Percentiles rank a stretch among this genome's conserved stretches.
phyloP scores from a whole-genome alignment of 139 green algal genomes.

The Nannochloris sp. region DNA sequence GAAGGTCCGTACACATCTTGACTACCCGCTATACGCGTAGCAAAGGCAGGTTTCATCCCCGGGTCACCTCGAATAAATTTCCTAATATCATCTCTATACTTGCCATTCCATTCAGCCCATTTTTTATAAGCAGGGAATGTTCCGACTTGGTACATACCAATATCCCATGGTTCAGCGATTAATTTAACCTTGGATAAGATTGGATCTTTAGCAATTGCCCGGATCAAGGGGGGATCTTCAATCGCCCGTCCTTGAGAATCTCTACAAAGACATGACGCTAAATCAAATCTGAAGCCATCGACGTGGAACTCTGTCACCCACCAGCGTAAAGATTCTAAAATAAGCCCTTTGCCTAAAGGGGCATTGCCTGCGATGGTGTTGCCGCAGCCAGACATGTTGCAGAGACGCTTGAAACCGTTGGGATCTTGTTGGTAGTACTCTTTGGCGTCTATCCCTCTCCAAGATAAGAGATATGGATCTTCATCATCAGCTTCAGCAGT shows the following conservation, averaged over 20 bases:
- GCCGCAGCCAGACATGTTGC: conserved; percentile 86
- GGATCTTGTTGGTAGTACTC: conserved; percentile 80
- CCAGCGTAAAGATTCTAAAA: conserved; percentile 69
- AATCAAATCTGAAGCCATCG: conserved; percentile 94
- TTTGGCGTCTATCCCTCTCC: conserved; percentile 70
- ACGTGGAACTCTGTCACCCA: conserved; percentile 88
- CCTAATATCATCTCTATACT: conserved; percentile 79
- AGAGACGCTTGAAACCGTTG: conserved; percentile 39
- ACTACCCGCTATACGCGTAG: conserved; percentile 77
- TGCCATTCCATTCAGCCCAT: conserved; percentile 93
- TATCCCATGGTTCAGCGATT: conserved; percentile 89
- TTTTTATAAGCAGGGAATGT: conserved; percentile 87
- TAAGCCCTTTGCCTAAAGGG: conserved; percentile 59
- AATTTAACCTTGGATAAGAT: conserved; percentile 77
- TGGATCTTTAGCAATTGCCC: conserved; percentile 70
- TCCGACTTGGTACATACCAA: conserved; percentile 86
- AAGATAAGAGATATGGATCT: conserved; percentile 65
- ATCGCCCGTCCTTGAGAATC: conserved; percentile 69
- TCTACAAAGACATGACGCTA: conserved; percentile 82
- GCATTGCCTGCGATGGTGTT: conserved; percentile 89
- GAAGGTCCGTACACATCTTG: conserved; percentile 84
- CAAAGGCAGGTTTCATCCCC: conserved; percentile 87
- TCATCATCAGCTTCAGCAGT: conserved; percentile 77
- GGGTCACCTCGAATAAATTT: conserved; percentile 61
- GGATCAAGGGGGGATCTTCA: conserved; percentile 74